These are phyloP conservation scores for Vitis rotundifolia DNA, from an alignment of 164 flowering plant genomes.

Conservation along the genomic window DNA sequence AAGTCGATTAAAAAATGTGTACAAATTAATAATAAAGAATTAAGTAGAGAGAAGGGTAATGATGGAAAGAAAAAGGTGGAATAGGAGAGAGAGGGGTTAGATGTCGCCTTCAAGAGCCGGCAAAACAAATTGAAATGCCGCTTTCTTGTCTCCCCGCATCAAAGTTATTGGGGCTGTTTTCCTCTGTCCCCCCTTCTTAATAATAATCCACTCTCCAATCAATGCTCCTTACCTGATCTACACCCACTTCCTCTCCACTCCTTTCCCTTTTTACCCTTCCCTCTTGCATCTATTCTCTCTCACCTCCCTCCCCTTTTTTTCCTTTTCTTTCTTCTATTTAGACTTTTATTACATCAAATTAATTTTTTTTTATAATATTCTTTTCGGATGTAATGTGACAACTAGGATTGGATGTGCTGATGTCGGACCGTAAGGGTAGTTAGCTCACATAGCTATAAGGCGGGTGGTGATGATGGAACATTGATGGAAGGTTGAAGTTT, in stretches of 20 bases:
- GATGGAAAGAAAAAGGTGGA: slow-evolving; percentile 9
- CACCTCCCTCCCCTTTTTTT: slow-evolving; percentile 4
- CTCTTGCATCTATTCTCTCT: too few species aligned
- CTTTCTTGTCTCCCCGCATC: slow-evolving; percentile 58
- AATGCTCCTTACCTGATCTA: slow-evolving; percentile 4
- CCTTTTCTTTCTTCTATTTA: neutral
- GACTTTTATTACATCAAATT: too few species aligned
- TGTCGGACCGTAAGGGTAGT: too few species aligned
- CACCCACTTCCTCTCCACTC: neutral
- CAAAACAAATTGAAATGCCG: slow-evolving; percentile 49
- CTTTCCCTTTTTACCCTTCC: neutral
- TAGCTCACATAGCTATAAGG: too few species aligned
- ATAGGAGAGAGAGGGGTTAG: slow-evolving; percentile 15
- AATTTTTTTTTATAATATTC: too few species aligned
- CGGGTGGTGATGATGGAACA: too few species aligned
- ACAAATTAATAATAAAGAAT: slow-evolving; percentile 3
- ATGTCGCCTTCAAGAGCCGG: slow-evolving; percentile 48
- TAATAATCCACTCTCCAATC: neutral
- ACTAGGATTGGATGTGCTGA: too few species aligned
- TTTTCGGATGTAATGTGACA: too few species aligned
- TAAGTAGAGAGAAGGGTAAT: slow-evolving; percentile 13
- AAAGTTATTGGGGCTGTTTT: slow-evolving; percentile 28
- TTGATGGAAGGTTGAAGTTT: neutral
- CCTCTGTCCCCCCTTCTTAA: slow-evolving; percentile 34
- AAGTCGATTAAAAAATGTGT: neutral